phyloP scores from a whole-genome alignment of 345 rosid genomes.

The Firmiana major region DNA sequence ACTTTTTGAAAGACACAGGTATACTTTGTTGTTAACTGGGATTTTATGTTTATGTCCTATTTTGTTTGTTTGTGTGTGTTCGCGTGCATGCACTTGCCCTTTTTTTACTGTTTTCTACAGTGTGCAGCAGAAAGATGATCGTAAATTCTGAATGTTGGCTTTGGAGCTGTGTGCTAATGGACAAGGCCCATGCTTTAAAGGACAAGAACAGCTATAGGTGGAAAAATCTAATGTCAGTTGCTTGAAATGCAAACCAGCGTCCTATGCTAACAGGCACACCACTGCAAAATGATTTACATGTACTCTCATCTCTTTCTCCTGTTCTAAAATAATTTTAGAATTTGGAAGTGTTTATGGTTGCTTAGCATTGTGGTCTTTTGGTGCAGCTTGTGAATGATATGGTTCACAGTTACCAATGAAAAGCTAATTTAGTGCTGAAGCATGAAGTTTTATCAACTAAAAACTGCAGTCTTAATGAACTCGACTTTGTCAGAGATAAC shows the following conservation, averaged over 20 bases:
- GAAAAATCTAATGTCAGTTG: conserved; percentile 90
- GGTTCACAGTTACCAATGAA: neutral
- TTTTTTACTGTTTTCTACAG: conserved; percentile 42
- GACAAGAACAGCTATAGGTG: conserved; percentile 96
- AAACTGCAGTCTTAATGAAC: neutral
- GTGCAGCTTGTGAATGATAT: neutral
- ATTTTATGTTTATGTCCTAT: conserved; percentile 15
- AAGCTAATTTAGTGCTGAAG: neutral
- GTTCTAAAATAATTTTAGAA: neutral
- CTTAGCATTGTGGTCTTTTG: neutral
- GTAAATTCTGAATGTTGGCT: conserved; percentile 79
- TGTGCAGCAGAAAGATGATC: conserved; percentile 95
- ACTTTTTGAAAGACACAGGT: conserved; percentile 96
- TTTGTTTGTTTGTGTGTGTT: neutral
- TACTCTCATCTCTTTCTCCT: conserved; percentile 25
- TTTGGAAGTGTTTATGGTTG: neutral
- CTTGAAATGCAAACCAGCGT: conserved; percentile 91
- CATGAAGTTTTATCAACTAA: neutral
- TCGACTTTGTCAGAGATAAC: neutral
- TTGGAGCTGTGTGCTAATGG: conserved; percentile 99
- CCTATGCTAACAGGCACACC: conserved; percentile 99
- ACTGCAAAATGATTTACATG: conserved; percentile 96
- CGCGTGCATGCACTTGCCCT: conserved; percentile 7
- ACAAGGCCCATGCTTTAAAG: conserved; percentile 97
- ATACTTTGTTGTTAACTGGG: conserved; percentile 20